A percentile compares a stretch with the other conserved stretches of the same genome.
phyloP scores from a whole-genome alignment of 495 filamentous ascomycete species.

The Aeminium ludgeri region DNA sequence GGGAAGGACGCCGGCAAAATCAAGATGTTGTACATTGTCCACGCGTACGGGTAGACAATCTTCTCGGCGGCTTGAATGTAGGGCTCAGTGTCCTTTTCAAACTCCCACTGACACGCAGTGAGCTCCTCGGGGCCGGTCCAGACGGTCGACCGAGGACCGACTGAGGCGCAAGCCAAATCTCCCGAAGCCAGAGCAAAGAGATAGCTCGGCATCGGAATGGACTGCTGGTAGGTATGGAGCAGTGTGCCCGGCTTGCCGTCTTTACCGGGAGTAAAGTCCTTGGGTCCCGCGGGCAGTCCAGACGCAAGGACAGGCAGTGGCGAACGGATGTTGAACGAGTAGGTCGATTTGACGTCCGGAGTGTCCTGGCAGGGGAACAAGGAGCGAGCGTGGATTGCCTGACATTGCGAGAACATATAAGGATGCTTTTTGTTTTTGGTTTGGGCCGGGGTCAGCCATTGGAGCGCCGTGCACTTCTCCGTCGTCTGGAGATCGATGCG shows the following conservation, averaged over 20 bases:
- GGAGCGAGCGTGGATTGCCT: slow-evolving; percentile 85
- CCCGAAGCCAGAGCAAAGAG: slow-evolving; percentile 81
- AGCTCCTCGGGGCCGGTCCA: slow-evolving; percentile 79
- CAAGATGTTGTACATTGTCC: slow-evolving; percentile 89
- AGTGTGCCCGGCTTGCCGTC: slow-evolving; percentile 34
- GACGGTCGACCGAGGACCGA: slow-evolving; percentile 71
- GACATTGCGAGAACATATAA: slow-evolving; percentile 96
- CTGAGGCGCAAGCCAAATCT: slow-evolving; percentile 66
- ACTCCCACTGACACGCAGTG: slow-evolving; percentile 67
- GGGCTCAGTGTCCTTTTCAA: slow-evolving; percentile 74
- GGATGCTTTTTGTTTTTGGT: slow-evolving; percentile 85
- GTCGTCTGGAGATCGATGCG: slow-evolving; percentile 39
- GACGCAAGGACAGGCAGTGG: slow-evolving; percentile 77
- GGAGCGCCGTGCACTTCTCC: slow-evolving; percentile 71
- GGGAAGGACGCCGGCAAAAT: slow-evolving; percentile 84
- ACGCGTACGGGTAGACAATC: slow-evolving; percentile 73
- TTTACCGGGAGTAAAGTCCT: slow-evolving; percentile 30
- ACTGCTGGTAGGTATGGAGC: slow-evolving; percentile 69
- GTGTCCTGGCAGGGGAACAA: slow-evolving; percentile 96
- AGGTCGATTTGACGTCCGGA: slow-evolving; percentile 81
- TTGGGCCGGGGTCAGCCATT: slow-evolving; percentile 83
- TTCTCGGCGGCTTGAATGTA: slow-evolving; percentile 80
- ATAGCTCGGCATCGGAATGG: slow-evolving; percentile 85
- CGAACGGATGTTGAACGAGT: slow-evolving; percentile 73
- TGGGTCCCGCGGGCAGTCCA: slow-evolving; percentile 49